Conservation (phyloP, 805 yeast genomes). For the Metschnikowia amazonensis region DNA sequence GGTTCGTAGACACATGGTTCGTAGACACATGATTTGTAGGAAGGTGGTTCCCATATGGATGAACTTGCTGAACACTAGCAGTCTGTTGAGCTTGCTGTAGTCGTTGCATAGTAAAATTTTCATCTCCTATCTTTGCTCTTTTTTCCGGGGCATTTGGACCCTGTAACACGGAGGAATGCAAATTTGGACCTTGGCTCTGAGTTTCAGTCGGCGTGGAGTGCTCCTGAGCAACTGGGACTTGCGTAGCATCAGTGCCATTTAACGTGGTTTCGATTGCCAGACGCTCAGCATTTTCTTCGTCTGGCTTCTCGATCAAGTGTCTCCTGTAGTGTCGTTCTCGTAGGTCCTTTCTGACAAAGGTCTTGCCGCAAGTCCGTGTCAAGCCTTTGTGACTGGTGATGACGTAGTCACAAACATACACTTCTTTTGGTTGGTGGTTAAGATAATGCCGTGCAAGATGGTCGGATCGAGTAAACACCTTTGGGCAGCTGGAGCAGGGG, state of each 20-base stretch:
- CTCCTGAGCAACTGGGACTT: not conserved
- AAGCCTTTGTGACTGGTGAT: slow-evolving; percentile 38
- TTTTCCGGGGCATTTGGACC: not conserved
- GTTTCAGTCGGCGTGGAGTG: not conserved
- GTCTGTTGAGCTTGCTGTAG: not conserved
- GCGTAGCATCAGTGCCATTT: not conserved
- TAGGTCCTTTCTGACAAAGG: slow-evolving; percentile 61
- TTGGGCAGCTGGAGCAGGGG: slow-evolving; percentile 48
- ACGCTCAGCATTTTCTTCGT: slow-evolving; percentile 1
- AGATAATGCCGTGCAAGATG: slow-evolving; percentile 62
- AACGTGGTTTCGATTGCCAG: not conserved
- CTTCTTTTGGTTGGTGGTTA: slow-evolving; percentile 53
- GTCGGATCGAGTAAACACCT: slow-evolving; percentile 57
- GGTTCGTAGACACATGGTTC: not conserved
- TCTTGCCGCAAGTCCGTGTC: slow-evolving; percentile 49
- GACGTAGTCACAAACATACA: slow-evolving; percentile 52
- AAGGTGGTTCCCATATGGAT: not conserved
- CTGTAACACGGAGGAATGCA: not conserved
- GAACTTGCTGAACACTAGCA: not conserved
- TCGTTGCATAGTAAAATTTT: not conserved
- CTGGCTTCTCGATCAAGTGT: slow-evolving; percentile 10
- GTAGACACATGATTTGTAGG: not conserved
- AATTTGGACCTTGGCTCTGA: not conserved
- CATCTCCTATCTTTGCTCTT: not conserved
- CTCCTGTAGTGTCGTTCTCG: slow-evolving; percentile 36